Evolutionary conservation across 1,284 basidiomycete genomes (phyloP).

Genomic region (Cryptococcus sp.): DNA sequence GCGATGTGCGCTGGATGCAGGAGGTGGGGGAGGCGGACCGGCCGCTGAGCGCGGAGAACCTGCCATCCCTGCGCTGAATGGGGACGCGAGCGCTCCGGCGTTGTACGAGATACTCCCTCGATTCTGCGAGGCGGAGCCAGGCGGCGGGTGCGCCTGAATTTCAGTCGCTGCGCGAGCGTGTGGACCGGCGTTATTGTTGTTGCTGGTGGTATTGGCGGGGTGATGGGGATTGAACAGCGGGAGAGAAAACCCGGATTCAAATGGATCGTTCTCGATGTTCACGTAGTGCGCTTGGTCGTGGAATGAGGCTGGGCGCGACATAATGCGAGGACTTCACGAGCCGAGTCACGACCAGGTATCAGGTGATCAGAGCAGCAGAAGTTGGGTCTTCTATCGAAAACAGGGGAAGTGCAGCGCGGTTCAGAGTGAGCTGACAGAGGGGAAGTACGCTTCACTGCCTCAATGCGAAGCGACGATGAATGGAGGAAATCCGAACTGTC

Average conservation of each 20-base stretch:
- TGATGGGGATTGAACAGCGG: slow-evolving; percentile 40
- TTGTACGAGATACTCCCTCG: slow-evolving; percentile 4
- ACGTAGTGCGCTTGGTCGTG: slow-evolving; percentile 31
- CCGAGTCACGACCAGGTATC: too few species aligned
- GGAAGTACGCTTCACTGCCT: too few species aligned
- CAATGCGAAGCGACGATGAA: too few species aligned
- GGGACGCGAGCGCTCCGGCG: slow-evolving; percentile 14
- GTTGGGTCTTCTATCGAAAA: too few species aligned
- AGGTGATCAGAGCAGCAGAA: too few species aligned
- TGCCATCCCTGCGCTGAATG: slow-evolving; percentile 5
- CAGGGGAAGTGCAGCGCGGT: too few species aligned
- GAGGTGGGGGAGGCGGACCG: slow-evolving; percentile 6
- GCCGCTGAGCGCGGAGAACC: slow-evolving; percentile 16
- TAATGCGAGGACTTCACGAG: slow-evolving; percentile 15
- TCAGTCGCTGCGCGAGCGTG: too few species aligned
- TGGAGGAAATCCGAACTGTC: too few species aligned
- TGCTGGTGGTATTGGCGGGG: slow-evolving; percentile 16
- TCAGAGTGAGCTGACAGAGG: too few species aligned
- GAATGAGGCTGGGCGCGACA: slow-evolving; percentile 45
- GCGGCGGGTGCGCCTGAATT: slow-evolving; percentile 1
- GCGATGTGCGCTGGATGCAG: slow-evolving; percentile 15
- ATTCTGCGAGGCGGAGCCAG: slow-evolving; percentile 13
- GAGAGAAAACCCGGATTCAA: slow-evolving; percentile 30
- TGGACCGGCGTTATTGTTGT: slow-evolving; percentile 5
- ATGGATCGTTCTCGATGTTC: slow-evolving; percentile 18